phyloP scores from a whole-genome alignment of 495 filamentous ascomycete genomes.

The Aspergillus diversus region DNA sequence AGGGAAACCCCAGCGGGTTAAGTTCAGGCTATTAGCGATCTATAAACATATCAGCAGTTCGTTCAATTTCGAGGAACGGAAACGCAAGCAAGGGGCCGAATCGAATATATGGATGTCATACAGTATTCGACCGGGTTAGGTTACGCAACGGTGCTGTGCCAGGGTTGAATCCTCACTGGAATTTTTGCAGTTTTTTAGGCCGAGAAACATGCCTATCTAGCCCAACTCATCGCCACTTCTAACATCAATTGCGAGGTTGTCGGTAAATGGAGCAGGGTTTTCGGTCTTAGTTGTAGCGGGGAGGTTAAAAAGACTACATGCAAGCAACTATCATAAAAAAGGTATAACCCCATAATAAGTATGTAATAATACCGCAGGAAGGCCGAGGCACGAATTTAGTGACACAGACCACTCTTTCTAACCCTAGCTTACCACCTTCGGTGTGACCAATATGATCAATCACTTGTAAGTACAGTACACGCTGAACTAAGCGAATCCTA shows the following conservation, averaged over 20 bases:
- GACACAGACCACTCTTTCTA: not conserved
- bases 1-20: no score
- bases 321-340: not conserved
- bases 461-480: not conserved
- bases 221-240: not conserved
- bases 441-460: constrained; percentile 3
- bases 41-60: not conserved
- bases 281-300: not conserved
- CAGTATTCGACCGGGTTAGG: not conserved
- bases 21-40: not conserved
- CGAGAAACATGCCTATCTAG: not conserved
- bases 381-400: not conserved
- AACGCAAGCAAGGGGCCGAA: not conserved
- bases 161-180: not conserved
- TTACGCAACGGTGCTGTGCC: not conserved
- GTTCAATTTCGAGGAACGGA: not conserved
- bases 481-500: not conserved
- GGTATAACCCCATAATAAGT: not conserved
- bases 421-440: not conserved
- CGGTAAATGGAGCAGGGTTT: not conserved
- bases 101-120: not conserved
- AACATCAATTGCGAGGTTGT: not conserved
- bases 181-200: not conserved
- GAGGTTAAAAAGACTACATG: not conserved
- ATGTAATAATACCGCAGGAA: constrained; percentile 6